phyloP scores from a whole-genome alignment of 345 rosid genomes.

The Nasturtium officinale region DNA sequence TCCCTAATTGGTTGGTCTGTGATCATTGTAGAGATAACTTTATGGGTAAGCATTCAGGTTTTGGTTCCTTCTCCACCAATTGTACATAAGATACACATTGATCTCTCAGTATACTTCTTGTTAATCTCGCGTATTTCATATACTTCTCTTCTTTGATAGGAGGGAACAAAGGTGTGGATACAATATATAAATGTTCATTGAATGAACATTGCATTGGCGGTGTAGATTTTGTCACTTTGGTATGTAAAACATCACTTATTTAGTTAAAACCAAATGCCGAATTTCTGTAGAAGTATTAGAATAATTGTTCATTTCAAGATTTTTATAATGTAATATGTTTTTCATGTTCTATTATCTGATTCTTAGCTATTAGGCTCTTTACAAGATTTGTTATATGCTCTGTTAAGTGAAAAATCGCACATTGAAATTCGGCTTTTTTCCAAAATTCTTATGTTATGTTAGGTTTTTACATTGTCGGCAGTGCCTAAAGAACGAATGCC shows the following conservation, averaged over 20 bases:
- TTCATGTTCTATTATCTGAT: slow-evolving; percentile 2
- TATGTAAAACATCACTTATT: slow-evolving; percentile 39
- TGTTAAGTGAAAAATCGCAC: background rate
- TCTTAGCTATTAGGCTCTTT: background rate
- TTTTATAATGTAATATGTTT: background rate
- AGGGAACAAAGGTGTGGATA: background rate
- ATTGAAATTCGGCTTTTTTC: slow-evolving; percentile 1
- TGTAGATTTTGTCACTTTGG: slow-evolving; percentile 85
- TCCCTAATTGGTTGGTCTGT: slow-evolving; percentile 70
- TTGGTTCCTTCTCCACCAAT: background rate
- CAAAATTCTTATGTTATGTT: slow-evolving; percentile 11
- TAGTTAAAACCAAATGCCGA: background rate
- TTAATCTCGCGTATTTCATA: background rate
- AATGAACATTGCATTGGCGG: slow-evolving; percentile 65
- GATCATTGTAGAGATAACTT: slow-evolving; percentile 47
- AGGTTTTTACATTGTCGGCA: slow-evolving; percentile 93
- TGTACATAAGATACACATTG: background rate
- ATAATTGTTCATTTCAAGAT: background rate
- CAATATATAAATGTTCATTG: slow-evolving; percentile 15
- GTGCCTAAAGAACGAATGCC: slow-evolving; percentile 73
- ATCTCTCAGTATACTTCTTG: slow-evolving; percentile 1
- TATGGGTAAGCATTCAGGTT: slow-evolving; percentile 42
- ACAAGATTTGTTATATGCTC: background rate
- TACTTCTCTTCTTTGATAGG: slow-evolving; percentile 16
- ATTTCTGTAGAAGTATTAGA: background rate